These are phyloP conservation scores for Aaosphaeria arxii DNA, from an alignment of 2,329 filamentous ascomycete genomes.

Conservation along the genomic window DNA sequence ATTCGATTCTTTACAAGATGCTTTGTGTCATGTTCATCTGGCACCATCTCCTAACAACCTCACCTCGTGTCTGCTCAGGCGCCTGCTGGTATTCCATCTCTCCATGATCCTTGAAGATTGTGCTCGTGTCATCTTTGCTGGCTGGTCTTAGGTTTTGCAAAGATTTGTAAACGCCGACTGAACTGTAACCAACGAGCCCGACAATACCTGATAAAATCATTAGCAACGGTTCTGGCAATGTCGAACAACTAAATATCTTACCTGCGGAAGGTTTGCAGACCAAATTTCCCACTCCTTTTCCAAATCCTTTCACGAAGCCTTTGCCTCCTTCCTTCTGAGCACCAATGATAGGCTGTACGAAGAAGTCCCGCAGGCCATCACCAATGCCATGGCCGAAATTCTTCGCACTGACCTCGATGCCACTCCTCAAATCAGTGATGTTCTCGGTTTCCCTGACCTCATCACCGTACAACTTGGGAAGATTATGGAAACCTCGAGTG, in stretches of 20 bases:
- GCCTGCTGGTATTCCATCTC: slow-evolving; percentile 14
- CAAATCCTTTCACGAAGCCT: slow-evolving; percentile 73
- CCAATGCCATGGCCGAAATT: slow-evolving; percentile 73
- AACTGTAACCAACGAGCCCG: slow-evolving; percentile 58
- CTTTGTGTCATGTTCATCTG: slow-evolving; percentile 15
- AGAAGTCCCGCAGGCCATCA: slow-evolving; percentile 73
- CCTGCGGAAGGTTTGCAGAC: slow-evolving; percentile 66
- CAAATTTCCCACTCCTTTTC: slow-evolving; percentile 68
- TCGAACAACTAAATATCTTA: not conserved
- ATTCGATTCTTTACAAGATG: not conserved
- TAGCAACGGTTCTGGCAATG: not conserved
- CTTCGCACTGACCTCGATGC: slow-evolving; percentile 71
- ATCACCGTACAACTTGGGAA: slow-evolving; percentile 79
- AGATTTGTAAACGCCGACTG: slow-evolving; percentile 62
- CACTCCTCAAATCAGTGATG: slow-evolving; percentile 70
- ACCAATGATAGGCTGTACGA: slow-evolving; percentile 72
- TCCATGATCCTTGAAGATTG: slow-evolving; percentile 11
- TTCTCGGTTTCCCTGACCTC: slow-evolving; percentile 70
- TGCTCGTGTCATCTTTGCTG: slow-evolving; percentile 8
- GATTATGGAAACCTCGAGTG: slow-evolving; percentile 81
- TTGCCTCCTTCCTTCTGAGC: slow-evolving; percentile 58
- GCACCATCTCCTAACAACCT: slow-evolving; percentile 21
- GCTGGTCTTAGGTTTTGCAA: slow-evolving; percentile 23
- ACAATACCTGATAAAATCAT: slow-evolving; percentile 43
- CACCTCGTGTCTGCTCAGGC: slow-evolving; percentile 13